phyloP scores from a whole-genome alignment of 176 grass and related monocot genomes.

The Musa acuminata region DNA sequence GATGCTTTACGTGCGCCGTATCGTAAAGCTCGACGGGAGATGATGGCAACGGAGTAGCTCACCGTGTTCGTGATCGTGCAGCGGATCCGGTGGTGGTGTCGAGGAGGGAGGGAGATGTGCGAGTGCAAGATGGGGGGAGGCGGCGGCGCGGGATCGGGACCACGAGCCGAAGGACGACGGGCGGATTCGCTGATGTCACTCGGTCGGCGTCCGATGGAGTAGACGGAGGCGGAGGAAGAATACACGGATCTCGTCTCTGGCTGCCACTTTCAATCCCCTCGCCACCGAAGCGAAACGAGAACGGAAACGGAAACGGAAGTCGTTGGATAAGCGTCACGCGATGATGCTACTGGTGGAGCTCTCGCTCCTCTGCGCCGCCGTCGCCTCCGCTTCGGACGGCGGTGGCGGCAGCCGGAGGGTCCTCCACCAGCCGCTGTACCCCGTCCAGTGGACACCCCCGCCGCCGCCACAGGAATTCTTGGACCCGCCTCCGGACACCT shows the following conservation, averaged over 20 bases:
- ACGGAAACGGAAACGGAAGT: background rate
- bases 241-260: background rate
- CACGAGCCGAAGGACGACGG: background rate
- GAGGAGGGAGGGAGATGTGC: background rate
- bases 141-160: background rate
- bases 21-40: conserved; percentile 22
- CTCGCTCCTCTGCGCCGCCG: background rate
- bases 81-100: background rate
- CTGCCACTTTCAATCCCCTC: background rate
- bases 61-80: background rate
- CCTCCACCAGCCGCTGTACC: conserved; percentile 81
- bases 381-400: background rate
- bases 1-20: conserved; percentile 52
- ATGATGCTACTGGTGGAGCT: background rate
- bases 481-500: conserved; percentile 18
- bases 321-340: background rate
- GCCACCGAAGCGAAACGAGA: conserved; percentile 7
- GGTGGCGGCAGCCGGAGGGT: conserved; percentile 19
- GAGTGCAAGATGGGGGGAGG: background rate
- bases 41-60: conserved; percentile 18
- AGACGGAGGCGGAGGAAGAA: background rate
- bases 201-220: background rate
- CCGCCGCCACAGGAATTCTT: conserved; percentile 33
- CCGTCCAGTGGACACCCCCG: conserved; percentile 81
- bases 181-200: background rate